Percentiles rank a stretch among this genome's conserved stretches.
Evolutionary conservation across 805 yeast species (phyloP).

Genomic region (Yarrowia yakushimensis): DNA sequence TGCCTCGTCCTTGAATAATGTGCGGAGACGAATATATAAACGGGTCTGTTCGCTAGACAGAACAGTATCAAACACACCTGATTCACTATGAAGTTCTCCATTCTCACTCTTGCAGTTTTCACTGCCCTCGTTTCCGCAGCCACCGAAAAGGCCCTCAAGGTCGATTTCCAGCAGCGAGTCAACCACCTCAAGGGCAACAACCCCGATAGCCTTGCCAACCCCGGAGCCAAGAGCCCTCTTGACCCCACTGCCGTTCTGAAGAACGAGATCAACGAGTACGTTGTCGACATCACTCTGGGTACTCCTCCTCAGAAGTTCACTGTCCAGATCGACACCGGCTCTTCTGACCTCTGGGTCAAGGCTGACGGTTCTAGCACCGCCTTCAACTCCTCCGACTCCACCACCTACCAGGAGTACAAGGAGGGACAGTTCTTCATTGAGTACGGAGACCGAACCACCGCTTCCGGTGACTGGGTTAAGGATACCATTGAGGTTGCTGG

Average conservation of each 20-base stretch:
- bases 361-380: conserved; percentile 2
- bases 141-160: background rate
- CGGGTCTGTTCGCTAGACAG: background rate
- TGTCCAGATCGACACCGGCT: conserved; percentile 64
- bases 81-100: background rate
- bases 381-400: conserved; percentile 26
- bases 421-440: conserved; percentile 30
- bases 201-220: background rate
- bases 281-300: conserved; percentile 43
- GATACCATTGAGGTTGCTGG: conserved; percentile 55
- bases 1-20: background rate
- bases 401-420: conserved; percentile 31
- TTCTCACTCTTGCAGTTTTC: background rate
- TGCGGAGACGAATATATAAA: background rate
- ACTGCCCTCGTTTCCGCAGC: background rate
- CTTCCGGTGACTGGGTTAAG: conserved; percentile 53
- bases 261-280: background rate
- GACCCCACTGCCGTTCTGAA: background rate
- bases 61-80: background rate
- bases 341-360: conserved; percentile 61
- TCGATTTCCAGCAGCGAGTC: background rate
- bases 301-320: conserved; percentile 52
- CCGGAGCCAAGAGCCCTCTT: background rate
- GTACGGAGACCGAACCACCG: conserved; percentile 39
- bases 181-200: background rate